Percentiles rank a stretch among this genome's conserved stretches.
phyloP scores from a whole-genome alignment of 345 rosid genomes.

The Moricandia moricandioides region DNA sequence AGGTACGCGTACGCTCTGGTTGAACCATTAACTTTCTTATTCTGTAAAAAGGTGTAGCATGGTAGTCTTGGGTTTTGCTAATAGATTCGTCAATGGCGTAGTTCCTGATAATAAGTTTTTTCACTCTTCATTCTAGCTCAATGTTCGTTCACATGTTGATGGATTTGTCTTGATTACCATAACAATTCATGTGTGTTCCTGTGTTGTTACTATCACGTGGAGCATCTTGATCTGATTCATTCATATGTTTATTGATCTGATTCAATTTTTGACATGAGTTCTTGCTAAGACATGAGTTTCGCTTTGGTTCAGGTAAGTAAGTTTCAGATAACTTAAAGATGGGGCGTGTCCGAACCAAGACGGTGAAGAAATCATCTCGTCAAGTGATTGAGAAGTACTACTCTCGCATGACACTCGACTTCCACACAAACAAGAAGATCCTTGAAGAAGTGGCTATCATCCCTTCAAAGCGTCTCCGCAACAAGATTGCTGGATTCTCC shows the following conservation, averaged over 20 bases:
- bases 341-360: slow-evolving; percentile 90
- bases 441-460: slow-evolving; percentile 82
- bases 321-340: slow-evolving; percentile 31
- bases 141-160: background rate
- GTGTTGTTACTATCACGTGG: no score
- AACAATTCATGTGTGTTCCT: background rate
- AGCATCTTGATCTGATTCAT: no score
- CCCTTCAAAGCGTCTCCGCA: slow-evolving; percentile 81
- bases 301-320: no score
- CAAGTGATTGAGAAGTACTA: slow-evolving; percentile 88
- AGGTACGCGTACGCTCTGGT: background rate
- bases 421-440: slow-evolving; percentile 88
- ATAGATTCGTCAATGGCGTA: background rate
- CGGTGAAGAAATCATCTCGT: slow-evolving; percentile 91
- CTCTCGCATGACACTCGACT: slow-evolving; percentile 78
- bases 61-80: background rate
- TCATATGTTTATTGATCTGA: no score
- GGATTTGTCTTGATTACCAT: background rate
- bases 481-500: slow-evolving; percentile 90
- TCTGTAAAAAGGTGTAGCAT: background rate
- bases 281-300: no score
- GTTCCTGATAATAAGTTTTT: background rate
- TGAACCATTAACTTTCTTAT: background rate
- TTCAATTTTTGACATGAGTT: no score
- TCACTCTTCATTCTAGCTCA: no score